Base-by-base conservation (phyloP, 371 early-diverging fungal genomes). In the Circinella umbellata region DNA sequence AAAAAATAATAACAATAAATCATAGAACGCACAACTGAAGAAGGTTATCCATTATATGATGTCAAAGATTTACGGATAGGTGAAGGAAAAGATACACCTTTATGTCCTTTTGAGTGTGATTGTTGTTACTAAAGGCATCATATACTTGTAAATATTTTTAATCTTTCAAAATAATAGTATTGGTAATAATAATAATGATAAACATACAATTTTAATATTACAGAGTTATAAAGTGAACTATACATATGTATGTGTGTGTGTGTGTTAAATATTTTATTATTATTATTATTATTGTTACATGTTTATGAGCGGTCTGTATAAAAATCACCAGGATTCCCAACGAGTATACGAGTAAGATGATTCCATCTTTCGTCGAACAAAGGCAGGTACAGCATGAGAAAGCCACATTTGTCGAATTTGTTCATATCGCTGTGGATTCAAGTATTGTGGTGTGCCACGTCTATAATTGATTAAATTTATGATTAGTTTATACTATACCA, bases 281-380 rank as follows among this genome's bases (percentile, higher is more conserved):
- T 34, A 18, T 13, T 64, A 39, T 47, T 64, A 47, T 64, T 46
- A n/a, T 49, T 64, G 42, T 66, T 48, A 11, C 27, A 42, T 18
- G 53, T 27, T 27, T 27, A 27, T 27, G 1, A 2, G 53, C 6
- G 53, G 20, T 18, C 1, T n/a, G 15, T 15, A 34, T 20, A 57
- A 18, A 49, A 18, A 63, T 76, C 73, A 80, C 76, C 76, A 76
- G 61, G 70, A 68, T 66, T 73, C 76, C 83, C 83, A 83, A 36
- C 72, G 72, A 53, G 79, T 74, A 47, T 70, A 71, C 15, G 70
- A 74, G 18, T 71, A 70, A 49, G 80, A 69, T 18, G 66, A 65
- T 75, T 98, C 98, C 73, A 97, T 91, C 73, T 90, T 91, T 76
- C 97, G 82, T 37, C 96, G 95, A 9, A 98, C 90, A 82, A 88